phyloP scores from a whole-genome alignment of 208 protist species.

The Leishmania aethiopica region DNA sequence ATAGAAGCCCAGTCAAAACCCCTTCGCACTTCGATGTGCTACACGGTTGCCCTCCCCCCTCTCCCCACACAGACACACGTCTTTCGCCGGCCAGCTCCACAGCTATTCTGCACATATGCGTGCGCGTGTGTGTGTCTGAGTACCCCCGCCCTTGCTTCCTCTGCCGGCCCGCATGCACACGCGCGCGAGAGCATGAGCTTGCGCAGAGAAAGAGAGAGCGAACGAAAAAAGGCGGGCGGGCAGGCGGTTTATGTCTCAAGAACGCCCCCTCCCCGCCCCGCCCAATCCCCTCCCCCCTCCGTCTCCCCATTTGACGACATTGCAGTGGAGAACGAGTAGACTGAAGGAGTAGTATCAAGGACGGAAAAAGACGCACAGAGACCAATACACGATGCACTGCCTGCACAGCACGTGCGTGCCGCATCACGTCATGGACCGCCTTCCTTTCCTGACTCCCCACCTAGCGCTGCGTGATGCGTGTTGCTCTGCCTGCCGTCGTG shows the following conservation, averaged over 20 bases:
- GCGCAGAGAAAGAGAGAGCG: background rate
- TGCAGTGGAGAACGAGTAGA: background rate
- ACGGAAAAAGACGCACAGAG: background rate
- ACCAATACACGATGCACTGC: background rate
- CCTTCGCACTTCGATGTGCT: background rate
- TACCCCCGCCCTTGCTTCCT: background rate
- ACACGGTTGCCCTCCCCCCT: background rate
- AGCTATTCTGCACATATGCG: background rate
- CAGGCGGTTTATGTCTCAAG: background rate
- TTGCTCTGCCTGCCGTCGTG: background rate
- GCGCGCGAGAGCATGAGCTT: background rate
- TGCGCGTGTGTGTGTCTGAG: background rate
- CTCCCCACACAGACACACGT: background rate
- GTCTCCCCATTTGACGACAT: background rate
- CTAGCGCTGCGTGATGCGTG: background rate
- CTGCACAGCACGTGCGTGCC: background rate
- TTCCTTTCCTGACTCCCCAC: background rate
- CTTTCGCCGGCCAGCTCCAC: background rate
- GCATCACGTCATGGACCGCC: background rate
- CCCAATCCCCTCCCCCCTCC: background rate
- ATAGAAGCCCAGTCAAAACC: constrained; percentile 5
- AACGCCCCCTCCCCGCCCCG: background rate
- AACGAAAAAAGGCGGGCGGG: background rate
- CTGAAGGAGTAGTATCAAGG: background rate
- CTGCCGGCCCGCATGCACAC: background rate